These are phyloP conservation scores for Zygosaccharomyces sapae DNA, from an alignment of 1,139 yeast species.

Conservation along the genomic window DNA sequence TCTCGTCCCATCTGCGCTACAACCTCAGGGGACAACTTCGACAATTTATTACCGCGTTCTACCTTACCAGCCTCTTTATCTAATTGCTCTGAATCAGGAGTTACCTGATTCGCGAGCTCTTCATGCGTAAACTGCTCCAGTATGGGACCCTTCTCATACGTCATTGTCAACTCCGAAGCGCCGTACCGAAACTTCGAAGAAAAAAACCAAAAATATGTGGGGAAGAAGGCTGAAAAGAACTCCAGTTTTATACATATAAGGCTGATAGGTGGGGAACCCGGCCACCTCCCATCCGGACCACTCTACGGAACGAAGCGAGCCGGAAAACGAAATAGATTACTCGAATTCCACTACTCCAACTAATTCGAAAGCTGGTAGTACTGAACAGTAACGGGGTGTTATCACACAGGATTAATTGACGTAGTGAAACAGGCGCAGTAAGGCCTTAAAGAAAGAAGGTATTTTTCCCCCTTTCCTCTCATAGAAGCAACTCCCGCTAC, in stretches of 20 bases:
- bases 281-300: conserved; percentile 1
- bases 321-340: neutral
- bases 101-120: neutral
- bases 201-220: neutral
- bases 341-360: neutral
- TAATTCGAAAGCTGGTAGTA: neutral
- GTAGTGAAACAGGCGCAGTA: neutral
- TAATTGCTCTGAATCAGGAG: neutral
- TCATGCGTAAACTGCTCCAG: conserved; percentile 1
- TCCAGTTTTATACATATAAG: neutral
- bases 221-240: neutral
- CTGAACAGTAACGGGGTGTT: too few relatives aligned
- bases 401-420: too few relatives aligned
- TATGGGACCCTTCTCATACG: neutral
- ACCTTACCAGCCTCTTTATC: conserved; percentile 11
- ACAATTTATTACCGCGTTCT: conserved; percentile 46
- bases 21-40: conserved; percentile 60
- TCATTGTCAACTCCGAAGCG: neutral
- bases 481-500: neutral
- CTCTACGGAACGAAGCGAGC: neutral
- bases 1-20: conserved; percentile 67
- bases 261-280: neutral
- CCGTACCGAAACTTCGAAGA: too few relatives aligned
- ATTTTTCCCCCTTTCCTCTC: neutral
- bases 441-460: neutral